Base-by-base conservation (phyloP, 164 flowering plant genomes). In the Dillenia suffruticosa region DNA sequence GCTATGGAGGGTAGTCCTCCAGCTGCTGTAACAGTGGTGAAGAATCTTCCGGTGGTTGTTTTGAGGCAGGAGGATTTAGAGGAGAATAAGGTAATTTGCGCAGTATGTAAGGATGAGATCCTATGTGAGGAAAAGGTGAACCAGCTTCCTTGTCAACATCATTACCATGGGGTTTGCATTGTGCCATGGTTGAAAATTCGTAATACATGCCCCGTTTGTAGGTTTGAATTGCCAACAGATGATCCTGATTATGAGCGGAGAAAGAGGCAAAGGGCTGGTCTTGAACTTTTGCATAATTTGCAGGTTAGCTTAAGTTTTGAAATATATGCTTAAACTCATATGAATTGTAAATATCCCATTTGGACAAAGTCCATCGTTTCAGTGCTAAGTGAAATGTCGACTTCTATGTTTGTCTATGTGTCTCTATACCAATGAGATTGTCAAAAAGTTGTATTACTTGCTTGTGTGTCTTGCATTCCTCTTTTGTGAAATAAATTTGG, bases 151-250 rank as follows among this genome's bases (percentile, higher is more conserved):
- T 92, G 96, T 59, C 58, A 63, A 9, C 98, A 92, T 64, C 77
- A 66, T 52, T 92, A 83, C 65, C 98, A 92, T 63, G 81, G 76
- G 43, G 92, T 83, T 10, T 92, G 98, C 65, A 87, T 92, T 64
- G 53, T 83, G 51, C 96, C 95, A 12, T 92, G 98, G 96, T 67
- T 92, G 57, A 59, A 57, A 11, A 83, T 84, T n/a, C 72, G 92
- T 54, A 89, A 83, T 58, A 84, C 95, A 0, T 92, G 96, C 59
- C 98, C 96, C 3, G 87, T 89, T 67, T 92, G 98, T 69, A 79
- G 96, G 52, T 75, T 68, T 62, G 89, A 89, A 70, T 72, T 89
- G 74, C 92, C 92, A 9, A 89, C 89, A 0, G 94, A 87, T 73
- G 94, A 87, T 80, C 69, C 78, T 9, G 91, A 77, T 49, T 79